Evolutionary conservation across 805 yeast species (phyloP).

Genomic region (Tetrapisispora nanseiensis): DNA sequence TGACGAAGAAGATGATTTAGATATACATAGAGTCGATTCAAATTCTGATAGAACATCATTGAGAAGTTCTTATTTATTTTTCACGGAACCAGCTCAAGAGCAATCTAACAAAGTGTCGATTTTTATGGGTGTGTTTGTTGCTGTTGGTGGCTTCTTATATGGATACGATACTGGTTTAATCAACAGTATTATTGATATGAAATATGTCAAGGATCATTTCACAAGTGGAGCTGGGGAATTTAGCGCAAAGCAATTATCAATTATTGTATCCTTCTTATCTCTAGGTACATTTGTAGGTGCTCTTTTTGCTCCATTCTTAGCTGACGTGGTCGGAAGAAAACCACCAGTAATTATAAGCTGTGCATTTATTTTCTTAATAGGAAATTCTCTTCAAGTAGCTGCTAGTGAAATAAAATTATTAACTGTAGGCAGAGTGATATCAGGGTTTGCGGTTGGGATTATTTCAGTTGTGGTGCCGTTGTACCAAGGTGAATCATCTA

Average conservation of each 20-base stretch:
- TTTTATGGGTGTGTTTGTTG: conserved; percentile 69
- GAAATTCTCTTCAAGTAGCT: conserved; percentile 60
- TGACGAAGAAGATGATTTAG: background rate
- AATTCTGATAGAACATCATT: conserved; percentile 10
- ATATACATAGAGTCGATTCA: background rate
- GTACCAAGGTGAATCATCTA: conserved; percentile 78
- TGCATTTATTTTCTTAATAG: conserved; percentile 55
- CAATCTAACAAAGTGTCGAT: conserved; percentile 56
- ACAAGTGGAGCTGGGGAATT: conserved; percentile 40
- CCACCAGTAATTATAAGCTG: conserved; percentile 52
- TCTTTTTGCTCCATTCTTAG: conserved; percentile 44
- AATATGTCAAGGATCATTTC: conserved; percentile 47
- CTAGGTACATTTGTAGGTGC: conserved; percentile 74
- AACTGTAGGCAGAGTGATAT: conserved; percentile 63
- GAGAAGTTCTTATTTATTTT: conserved; percentile 1
- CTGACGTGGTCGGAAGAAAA: conserved; percentile 69
- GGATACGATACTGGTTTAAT: conserved; percentile 88
- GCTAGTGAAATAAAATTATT: conserved; percentile 41
- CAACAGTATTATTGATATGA: conserved; percentile 71
- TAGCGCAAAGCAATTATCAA: conserved; percentile 53
- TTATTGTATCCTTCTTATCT: conserved; percentile 70
- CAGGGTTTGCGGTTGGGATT: conserved; percentile 68
- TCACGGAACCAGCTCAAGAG: conserved; percentile 25
- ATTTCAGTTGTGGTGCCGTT: conserved; percentile 73
- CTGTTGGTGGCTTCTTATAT: conserved; percentile 83